phyloP scores from a whole-genome alignment of 1,139 yeast genomes.

The Sugiyamaella japonica region DNA sequence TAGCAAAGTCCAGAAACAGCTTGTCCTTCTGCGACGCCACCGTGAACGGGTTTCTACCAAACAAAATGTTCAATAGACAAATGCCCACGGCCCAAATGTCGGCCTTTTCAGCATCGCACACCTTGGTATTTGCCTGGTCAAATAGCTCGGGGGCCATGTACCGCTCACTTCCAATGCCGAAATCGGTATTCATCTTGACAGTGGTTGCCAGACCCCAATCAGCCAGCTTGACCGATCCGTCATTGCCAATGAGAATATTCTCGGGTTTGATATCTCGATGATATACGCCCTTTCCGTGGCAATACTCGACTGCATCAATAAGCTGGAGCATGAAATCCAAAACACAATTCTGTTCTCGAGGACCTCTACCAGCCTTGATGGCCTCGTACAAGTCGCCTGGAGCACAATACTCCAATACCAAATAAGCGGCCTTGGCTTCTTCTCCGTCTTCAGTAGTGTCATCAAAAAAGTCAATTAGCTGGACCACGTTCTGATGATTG shows the following conservation, averaged over 20 bases:
- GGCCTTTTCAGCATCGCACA: constrained; percentile 81
- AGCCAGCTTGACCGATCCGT: constrained; percentile 75
- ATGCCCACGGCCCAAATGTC: constrained; percentile 95
- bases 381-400: constrained; percentile 95
- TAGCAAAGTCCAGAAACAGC: constrained; percentile 81
- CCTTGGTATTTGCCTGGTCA: constrained; percentile 50
- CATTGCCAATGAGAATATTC: constrained; percentile 67
- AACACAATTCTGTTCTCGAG: constrained; percentile 56
- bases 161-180: constrained; percentile 91
- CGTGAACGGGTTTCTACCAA: constrained; percentile 84
- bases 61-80: constrained; percentile 78
- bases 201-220: constrained; percentile 94
- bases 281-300: constrained; percentile 70
- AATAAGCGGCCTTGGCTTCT: constrained; percentile 44
- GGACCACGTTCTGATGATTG: constrained; percentile 53
- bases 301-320: constrained; percentile 72
- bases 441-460: constrained; percentile 46
- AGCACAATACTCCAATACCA: constrained; percentile 83
- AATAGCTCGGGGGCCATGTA: constrained; percentile 96
- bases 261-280: constrained; percentile 93
- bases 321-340: constrained; percentile 75
- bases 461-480: constrained; percentile 73
- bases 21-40: constrained; percentile 85
- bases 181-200: constrained; percentile 61
- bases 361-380: constrained; percentile 77